Conservation (phyloP, 2,329 filamentous ascomycete genomes). For the Aspergillus melleus region DNA sequence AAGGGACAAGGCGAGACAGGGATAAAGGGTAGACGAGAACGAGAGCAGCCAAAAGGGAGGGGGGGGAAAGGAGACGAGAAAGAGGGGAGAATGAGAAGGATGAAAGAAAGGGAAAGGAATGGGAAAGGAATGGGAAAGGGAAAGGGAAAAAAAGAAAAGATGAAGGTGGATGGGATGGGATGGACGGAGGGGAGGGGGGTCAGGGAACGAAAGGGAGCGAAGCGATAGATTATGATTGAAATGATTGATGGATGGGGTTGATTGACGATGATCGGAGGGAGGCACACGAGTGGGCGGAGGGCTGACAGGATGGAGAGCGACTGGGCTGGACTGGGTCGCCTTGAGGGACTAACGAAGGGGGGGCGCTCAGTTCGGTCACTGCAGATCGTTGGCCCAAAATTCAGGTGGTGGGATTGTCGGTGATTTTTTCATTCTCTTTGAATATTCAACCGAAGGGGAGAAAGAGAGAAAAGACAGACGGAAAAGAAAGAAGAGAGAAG, state of each 20-base stretch:
- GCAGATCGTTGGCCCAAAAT: not conserved
- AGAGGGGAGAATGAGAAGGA: constrained; percentile 4
- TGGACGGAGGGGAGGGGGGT: not conserved
- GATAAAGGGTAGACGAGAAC: not conserved
- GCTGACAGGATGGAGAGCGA: not conserved
- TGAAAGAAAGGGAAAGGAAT: constrained; percentile 6
- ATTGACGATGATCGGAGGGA: not conserved
- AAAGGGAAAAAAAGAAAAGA: constrained; percentile 5
- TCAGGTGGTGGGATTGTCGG: not conserved
- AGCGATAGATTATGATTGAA: constrained; percentile 4
- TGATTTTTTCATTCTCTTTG: not conserved
- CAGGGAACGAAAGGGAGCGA: constrained; percentile 5
- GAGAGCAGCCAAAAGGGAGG: constrained; percentile 1
- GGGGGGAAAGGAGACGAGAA: constrained; percentile 10
- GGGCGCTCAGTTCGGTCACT: not conserved
- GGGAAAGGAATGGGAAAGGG: not conserved
- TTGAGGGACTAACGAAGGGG: not conserved
- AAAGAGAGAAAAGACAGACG: not conserved
- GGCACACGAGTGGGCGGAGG: not conserved
- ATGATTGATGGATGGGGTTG: constrained; percentile 1
- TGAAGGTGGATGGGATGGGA: not conserved
- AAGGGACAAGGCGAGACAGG: constrained; percentile 1
- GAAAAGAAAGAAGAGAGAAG: not conserved
- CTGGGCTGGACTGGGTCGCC: not conserved
- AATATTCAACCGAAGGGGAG: too few species aligned